Evolutionary conservation across 2,329 filamentous ascomycete genomes (phyloP).

Genomic region (Balansia obtecta): DNA sequence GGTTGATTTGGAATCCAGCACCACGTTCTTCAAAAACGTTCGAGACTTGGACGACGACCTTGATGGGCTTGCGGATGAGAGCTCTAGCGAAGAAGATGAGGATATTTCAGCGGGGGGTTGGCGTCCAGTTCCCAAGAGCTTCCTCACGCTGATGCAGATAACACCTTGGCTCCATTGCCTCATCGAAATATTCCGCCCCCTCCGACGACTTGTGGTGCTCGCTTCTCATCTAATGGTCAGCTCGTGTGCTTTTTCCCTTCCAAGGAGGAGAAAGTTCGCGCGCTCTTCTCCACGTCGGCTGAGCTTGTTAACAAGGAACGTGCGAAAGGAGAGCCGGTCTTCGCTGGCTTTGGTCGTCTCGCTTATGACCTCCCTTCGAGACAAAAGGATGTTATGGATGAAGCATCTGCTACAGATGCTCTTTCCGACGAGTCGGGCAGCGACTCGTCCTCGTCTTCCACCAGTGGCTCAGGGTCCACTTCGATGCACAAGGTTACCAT

Average conservation of each 20-base stretch:
- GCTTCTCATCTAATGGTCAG: constrained; percentile 49
- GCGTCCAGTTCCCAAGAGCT: constrained; percentile 52
- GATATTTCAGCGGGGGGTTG: constrained; percentile 39
- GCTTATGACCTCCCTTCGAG: constrained; percentile 37
- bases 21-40: constrained; percentile 50
- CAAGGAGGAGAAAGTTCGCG: constrained; percentile 47
- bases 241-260: constrained; percentile 58
- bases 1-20: constrained; percentile 46
- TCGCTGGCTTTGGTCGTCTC: constrained; percentile 44
- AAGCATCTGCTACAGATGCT: constrained; percentile 38
- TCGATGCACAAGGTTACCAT: constrained; percentile 46
- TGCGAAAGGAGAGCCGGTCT: constrained; percentile 40
- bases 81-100: constrained; percentile 70
- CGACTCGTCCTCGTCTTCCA: constrained; percentile 37
- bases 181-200: constrained; percentile 42
- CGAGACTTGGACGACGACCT: constrained; percentile 48
- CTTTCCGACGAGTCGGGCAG: constrained; percentile 37
- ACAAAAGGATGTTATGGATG: constrained; percentile 33
- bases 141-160: constrained; percentile 39
- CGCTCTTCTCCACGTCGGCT: constrained; percentile 32
- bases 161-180: constrained; percentile 37
- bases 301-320: constrained; percentile 35
- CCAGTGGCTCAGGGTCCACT: constrained; percentile 49
- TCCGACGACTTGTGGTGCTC: constrained; percentile 46
- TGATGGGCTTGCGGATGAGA: constrained; percentile 54